Evolutionary conservation across 768 basidiomycete genomes (phyloP), one percentile per base, ranked within the genome.

Genomic region (Kwoniella mangroviensis): DNA sequence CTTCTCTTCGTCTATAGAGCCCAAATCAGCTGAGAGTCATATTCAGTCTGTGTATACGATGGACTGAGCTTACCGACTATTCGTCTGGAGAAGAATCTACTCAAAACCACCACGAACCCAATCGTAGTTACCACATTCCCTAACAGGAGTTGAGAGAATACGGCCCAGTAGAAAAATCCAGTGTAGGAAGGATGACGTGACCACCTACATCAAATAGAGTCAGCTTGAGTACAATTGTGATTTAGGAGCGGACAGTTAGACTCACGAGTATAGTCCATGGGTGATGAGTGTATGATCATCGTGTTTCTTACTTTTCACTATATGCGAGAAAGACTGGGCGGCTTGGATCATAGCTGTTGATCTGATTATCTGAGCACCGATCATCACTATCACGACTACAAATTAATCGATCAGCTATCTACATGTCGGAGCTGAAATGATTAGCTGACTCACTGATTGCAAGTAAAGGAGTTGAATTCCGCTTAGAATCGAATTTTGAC

Each of bases 331-430:
- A 79, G 92, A 97, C 63, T 89, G 89, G 17, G 91, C 88, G 1
- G 97, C 97, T 72, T 95, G 93, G 63, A 97, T 91, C 97, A 99
- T 99, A n/a, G 97, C 95, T 22, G 87, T 77, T 9, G 94, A 94
- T 58, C 97, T 88, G 71, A 98, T 80, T 3, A 84, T 73, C 84
- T 99, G 97, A 6, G 93, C 93, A 22, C 86, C 65, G 19, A 91
- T 22, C 12, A 91, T 88, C 72, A 92, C 56, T 1, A 84, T 55
- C 51, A 93, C 83, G 24, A 93, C 95, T 94, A 70, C 15, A 7
- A n/a, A 54, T 24, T 15, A 60, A 12, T 10, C 15, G 9, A 12
- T 51, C 56, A 53, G 58, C 43, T 34, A n/a, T 34, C 43, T 41
- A 19, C 19, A 9, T 45, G 41, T 7, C 13, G 2, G 22, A 21